phyloP scores from a whole-genome alignment of 192 early-diverging fungal species.

The Entomortierella lignicola region DNA sequence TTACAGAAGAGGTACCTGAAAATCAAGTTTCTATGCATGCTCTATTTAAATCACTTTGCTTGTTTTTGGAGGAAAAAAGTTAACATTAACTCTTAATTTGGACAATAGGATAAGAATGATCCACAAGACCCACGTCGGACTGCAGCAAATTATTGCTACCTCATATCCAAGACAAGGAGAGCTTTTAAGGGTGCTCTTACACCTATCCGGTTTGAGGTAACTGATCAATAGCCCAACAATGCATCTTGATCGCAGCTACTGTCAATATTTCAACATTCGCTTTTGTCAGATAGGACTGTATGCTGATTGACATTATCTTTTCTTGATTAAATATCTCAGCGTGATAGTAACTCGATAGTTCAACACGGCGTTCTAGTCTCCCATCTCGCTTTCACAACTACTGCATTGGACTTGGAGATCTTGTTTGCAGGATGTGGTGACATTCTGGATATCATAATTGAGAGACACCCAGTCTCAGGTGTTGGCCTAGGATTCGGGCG shows the following conservation, averaged over 20 bases:
- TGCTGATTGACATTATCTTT: background rate
- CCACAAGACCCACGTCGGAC: slow-evolving; percentile 47
- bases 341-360: slow-evolving; percentile 37
- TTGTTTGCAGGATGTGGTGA: slow-evolving; percentile 64
- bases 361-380: slow-evolving; percentile 50
- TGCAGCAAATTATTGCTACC: slow-evolving; percentile 47
- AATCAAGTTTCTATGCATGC: background rate
- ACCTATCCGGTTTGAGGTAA: slow-evolving; percentile 45
- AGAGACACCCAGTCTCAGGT: slow-evolving; percentile 61
- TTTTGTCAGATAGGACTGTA: background rate
- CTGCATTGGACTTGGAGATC: slow-evolving; percentile 39
- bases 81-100: background rate
- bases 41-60: too few relatives aligned
- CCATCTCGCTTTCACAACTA: slow-evolving; percentile 41
- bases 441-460: slow-evolving; percentile 59
- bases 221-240: too few relatives aligned
- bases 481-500: slow-evolving; percentile 61
- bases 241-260: too few relatives aligned
- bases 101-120: slow-evolving; percentile 33
- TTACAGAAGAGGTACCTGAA: slow-evolving; percentile 37
- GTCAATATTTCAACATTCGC: background rate
- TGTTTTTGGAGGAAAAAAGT: background rate
- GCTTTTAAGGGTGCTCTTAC: slow-evolving; percentile 43
- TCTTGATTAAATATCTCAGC: slow-evolving; percentile 8
- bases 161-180: slow-evolving; percentile 43